Conservation (phyloP, 2,329 filamentous ascomycete genomes). For the Calonectria henricotiae region DNA sequence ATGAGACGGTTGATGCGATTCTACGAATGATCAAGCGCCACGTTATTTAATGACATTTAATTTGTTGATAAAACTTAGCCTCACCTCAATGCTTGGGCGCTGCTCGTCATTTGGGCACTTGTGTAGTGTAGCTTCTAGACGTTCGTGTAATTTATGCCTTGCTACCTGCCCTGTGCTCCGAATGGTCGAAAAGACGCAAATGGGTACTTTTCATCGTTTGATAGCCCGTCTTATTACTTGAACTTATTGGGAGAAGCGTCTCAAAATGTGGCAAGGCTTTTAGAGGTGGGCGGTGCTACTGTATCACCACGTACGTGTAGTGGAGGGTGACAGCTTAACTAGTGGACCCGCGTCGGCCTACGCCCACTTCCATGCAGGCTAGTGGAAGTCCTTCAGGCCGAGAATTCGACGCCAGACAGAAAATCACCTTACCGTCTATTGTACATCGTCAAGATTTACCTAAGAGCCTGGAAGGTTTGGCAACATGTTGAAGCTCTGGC, state of each 20-base stretch:
- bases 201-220: not conserved
- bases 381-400: not conserved
- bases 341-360: conserved; percentile 5
- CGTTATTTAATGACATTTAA: no score
- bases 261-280: conserved; percentile 2
- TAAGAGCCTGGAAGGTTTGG: no score
- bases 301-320: not conserved
- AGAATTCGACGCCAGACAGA: conserved; percentile 6
- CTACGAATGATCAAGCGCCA: no score
- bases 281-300: not conserved
- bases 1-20: no score
- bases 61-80: no score
- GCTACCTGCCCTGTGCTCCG: not conserved
- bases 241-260: no score
- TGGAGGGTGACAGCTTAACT: not conserved
- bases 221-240: not conserved
- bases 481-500: conserved; percentile 2
- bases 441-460: not conserved
- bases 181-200: not conserved
- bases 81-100: not conserved
- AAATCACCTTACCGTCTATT: not conserved
- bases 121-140: not conserved
- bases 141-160: not conserved
- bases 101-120: not conserved
- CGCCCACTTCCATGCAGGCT: conserved; percentile 8